A percentile compares a stretch with the other conserved stretches of the same genome.
Evolutionary conservation across 352 stramenopile species (phyloP).

Genomic region (Globisporangium spinosum): DNA sequence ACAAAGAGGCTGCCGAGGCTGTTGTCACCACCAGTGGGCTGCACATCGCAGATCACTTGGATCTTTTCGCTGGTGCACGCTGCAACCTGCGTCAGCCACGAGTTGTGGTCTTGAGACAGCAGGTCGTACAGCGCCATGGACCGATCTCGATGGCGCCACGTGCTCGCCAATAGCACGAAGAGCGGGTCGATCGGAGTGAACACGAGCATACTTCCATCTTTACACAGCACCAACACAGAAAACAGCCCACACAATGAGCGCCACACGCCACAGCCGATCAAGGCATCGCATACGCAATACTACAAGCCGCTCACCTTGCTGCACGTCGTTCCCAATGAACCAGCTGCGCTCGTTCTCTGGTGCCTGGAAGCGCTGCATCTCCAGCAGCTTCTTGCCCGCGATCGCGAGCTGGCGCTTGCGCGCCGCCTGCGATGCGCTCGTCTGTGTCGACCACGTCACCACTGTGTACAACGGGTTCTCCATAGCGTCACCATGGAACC

Average conservation of each 20-base stretch:
- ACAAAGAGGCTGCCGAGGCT: slow-evolving; percentile 52
- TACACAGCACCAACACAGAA: not conserved
- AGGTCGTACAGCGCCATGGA: slow-evolving; percentile 63
- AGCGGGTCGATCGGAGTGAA: slow-evolving; percentile 66
- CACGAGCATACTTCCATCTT: slow-evolving; percentile 57
- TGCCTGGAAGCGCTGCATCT: slow-evolving; percentile 57
- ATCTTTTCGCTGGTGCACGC: slow-evolving; percentile 29
- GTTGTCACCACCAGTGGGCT: slow-evolving; percentile 35
- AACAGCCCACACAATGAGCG: not conserved
- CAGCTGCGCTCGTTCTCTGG: slow-evolving; percentile 54
- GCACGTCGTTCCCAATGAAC: slow-evolving; percentile 72
- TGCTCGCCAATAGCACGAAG: slow-evolving; percentile 63
- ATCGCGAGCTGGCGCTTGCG: slow-evolving; percentile 62
- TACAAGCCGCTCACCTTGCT: slow-evolving; percentile 33
- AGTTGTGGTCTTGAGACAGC: slow-evolving; percentile 39
- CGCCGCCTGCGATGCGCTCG: not conserved
- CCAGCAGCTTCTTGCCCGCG: slow-evolving; percentile 37
- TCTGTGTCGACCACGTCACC: slow-evolving; percentile 40
- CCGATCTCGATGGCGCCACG: slow-evolving; percentile 40
- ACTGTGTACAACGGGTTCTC: slow-evolving; percentile 48
- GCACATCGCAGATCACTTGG: slow-evolving; percentile 53
- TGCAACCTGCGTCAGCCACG: slow-evolving; percentile 50
- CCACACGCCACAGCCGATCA: not conserved
- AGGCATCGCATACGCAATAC: not conserved
- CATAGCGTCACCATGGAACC: slow-evolving; percentile 64